Evolutionary conservation across 306 rosid species (phyloP).

Genomic region (apple (Malus domestica)): DNA sequence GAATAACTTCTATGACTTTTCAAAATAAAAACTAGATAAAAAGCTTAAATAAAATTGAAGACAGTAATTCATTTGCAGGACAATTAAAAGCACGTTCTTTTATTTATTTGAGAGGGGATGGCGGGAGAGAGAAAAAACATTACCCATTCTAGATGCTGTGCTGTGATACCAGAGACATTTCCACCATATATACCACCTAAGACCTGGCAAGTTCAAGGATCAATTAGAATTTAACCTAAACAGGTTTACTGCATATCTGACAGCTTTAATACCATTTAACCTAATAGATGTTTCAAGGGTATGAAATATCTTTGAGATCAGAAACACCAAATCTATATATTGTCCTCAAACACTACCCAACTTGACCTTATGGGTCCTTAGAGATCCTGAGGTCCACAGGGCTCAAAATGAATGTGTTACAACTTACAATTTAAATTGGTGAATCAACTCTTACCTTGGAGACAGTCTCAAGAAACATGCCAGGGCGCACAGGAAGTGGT

Average conservation of each 20-base stretch:
- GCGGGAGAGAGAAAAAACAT: not conserved
- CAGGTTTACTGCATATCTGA: not conserved
- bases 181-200: conserved; percentile 87
- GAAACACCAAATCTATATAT: not conserved
- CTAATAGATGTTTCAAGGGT: not conserved
- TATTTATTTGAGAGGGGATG: not conserved
- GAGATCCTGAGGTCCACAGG: conserved; percentile 5
- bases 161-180: conserved; percentile 75
- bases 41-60: not conserved
- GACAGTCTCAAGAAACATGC: conserved; percentile 97
- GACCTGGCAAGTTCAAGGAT: conserved; percentile 44
- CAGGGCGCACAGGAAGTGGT: conserved; percentile 85
- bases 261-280: not conserved
- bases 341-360: conserved; percentile 10
- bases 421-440: not conserved
- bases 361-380: not conserved
- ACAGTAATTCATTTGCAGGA: not conserved
- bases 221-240: not conserved
- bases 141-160: conserved; percentile 96
- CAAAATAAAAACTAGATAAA: not conserved
- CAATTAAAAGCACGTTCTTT: not conserved
- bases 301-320: not conserved
- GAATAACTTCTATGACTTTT: not conserved
- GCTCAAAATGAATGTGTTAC: conserved; percentile 1
- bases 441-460: conserved; percentile 54